Evolutionary conservation across 2,329 filamentous ascomycete genomes (phyloP), one percentile per base, ranked within the genome.

Genomic region (Decorospora gaudefroyi): DNA sequence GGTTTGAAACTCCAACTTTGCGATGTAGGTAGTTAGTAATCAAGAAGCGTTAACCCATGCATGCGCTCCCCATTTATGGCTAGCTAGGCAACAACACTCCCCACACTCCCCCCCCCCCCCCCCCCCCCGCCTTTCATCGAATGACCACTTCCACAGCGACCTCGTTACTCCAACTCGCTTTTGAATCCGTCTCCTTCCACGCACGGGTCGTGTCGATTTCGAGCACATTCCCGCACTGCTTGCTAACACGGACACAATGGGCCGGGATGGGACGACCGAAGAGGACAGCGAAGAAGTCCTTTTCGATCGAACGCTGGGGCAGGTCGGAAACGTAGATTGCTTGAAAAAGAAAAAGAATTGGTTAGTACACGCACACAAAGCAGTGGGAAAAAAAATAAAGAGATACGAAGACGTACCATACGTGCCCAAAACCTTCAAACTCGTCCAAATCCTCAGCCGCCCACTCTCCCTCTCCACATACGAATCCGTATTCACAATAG

Each of bases 271-370:
- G 79, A 43, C 80, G 77, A 4, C 86, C 88, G 36, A 84, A 83
- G 0, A 97, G 84, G 13, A 85, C 83, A 5, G 87, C 82, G 70
- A 95, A 82, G 58, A 95, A 83, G 57, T 87, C 78, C 2, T 81
- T 75, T 15, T 80, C 72, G 17, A 90, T 76, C 1, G 75, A 78
- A 59, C 85, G 77, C 1, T 76, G 58, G 0, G 81, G 77, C 2
- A 96, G 76, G 19, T 78, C 76, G 0, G 87, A 90, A 19, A 96
- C 78, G 63, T 90, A 96, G 5, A 96, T 61, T 0, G 88, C 89
- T 84, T 42, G 2, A 33, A 8, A 4, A 27, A 43, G 45, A 3
- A 25, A 12, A 11, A 33, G 45, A 42, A 56, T 47, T 28, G 57
- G n/a, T 4, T 1, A 26, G n/a, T 9, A 42, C 19, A 32, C 6